Evolutionary conservation across 176 grass and related monocot species (phyloP), one percentile per base, ranked within the genome.

Genomic region (Areca catechu): DNA sequence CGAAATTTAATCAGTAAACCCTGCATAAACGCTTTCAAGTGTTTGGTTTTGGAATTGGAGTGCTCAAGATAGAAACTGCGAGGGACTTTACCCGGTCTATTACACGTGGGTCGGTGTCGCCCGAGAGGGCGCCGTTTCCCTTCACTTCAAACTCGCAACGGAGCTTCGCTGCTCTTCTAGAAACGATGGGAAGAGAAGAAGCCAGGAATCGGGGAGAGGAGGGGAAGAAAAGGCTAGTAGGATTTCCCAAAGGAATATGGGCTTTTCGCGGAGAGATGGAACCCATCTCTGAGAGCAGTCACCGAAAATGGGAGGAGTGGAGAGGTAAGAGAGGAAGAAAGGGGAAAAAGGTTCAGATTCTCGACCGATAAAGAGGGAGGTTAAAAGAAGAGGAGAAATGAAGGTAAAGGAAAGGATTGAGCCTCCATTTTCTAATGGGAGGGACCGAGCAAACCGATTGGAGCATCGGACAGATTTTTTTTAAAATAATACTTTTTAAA

Each of bases 131-230:
- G 57, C 78, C 87, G 65, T 98, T 98, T 16, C 82, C 84, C 57
- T 83, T 83, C 34, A 72, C 54, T 57, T 91, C 75, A 61, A 85
- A 78, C 83, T 91, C 83, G 76, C 81, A 97, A 17, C 80, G 80
- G 22, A 97, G 62, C 50, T 67, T 73, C 50, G 6, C 25, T 16
- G 51, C n/a, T 43, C 51, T 10, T 19, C 27, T 55, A n/a, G 25
- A 10, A 23, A 49, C 7, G 14, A 20, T 18, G 21, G 48, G 48
- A 23, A 52, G 67, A 15, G 62, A 69, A 29, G 65, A 54, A 50
- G 22, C 27, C 20, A 17, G 58, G 50, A 57, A 3, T 43, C 56
- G 49, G 27, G 66, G 48, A 7, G 24, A n/a, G 4, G 77, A 53
- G 5, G 20, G 14, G 27, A 79, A 3, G 22, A 23, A 49, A 3